phyloP scores from a whole-genome alignment of 164 flowering plant species.

The Nymphaea colorata region DNA sequence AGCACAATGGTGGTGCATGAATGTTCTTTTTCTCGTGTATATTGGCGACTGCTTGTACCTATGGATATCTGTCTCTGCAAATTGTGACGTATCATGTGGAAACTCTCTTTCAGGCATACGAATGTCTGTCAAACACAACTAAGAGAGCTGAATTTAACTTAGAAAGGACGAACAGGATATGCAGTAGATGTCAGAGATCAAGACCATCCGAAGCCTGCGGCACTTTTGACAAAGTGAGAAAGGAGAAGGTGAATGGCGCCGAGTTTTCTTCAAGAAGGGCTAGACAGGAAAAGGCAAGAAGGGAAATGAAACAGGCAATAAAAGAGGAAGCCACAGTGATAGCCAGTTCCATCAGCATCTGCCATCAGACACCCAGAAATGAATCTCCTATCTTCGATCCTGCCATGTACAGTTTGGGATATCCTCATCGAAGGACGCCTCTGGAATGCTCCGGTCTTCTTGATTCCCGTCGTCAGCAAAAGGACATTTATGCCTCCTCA shows the following conservation, averaged over 20 bases:
- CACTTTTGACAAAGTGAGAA: constrained; percentile 1
- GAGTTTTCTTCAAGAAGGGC: constrained; percentile 8
- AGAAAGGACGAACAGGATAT: constrained; percentile 32
- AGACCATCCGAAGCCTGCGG: constrained; percentile 7
- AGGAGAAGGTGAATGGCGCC: constrained; percentile 4
- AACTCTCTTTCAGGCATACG: constrained; percentile 47
- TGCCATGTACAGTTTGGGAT: constrained; percentile 16
- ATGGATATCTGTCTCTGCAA: too few relatives aligned
- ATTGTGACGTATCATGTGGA: too few relatives aligned
- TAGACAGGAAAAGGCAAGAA: constrained; percentile 14
- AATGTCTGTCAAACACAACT: constrained; percentile 38
- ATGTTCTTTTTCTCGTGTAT: not conserved
- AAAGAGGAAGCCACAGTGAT: constrained; percentile 47
- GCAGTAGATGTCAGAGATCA: constrained; percentile 35
- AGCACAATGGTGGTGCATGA: not conserved
- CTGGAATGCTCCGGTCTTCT: constrained; percentile 3
- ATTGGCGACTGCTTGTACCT: not conserved
- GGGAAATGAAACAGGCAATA: constrained; percentile 36
- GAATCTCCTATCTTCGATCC: constrained; percentile 46
- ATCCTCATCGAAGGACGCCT: constrained; percentile 16
- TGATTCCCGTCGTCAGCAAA: constrained; percentile 8
- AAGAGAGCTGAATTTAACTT: constrained; percentile 44
- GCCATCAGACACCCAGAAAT: constrained; percentile 12
- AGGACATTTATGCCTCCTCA: constrained; percentile 13
- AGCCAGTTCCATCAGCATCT: constrained; percentile 32